Evolutionary conservation across 306 rosid genomes (phyloP), one percentile per base, ranked within the genome.

Genomic region (Ziziphus jujuba): DNA sequence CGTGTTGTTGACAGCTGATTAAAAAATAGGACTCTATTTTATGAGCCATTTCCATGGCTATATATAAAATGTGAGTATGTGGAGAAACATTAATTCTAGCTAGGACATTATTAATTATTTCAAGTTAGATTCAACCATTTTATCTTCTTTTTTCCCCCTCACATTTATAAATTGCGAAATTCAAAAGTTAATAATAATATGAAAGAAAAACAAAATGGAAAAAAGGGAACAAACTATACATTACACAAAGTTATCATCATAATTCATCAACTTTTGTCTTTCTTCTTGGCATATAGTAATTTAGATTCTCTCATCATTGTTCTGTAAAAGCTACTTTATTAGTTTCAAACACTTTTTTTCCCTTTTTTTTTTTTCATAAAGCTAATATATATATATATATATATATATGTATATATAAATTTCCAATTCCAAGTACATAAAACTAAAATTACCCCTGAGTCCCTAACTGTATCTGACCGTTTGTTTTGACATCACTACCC

Each of bases 401-500:
- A 4, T 28, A 28, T 28, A 28, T 28, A 28, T 25, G n/a, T 15
- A 23, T 23, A 33, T 3, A 59, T 38, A 31, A 20, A 9, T 47
- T 19, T n/a, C n/a, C n/a, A n/a, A n/a, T n/a, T 44, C 11, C n/a
- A 60, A 22, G 31, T 43, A 12, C 8, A 2, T 6, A 3, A 1
- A 16, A 48, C 23, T 17, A 28, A 38, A n/a, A 14, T 48, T 19
- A 61, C 16, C 60, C 58, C 17, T n/a, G 67, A 7, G 67, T 50
- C 22, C 70, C 71, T 52, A 77, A 22, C 19, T 73, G 73, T 24
- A 81, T 45, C 5, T 62, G 68, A 40, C 68, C 72, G 10, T 13
- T 56, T 17, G 61, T 69, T 5, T 7, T 8, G 15, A 63, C 38
- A 7, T 45, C 17, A 1, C 15, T 47, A 0, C 35, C 67, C 9